These are phyloP conservation scores for Filobasidium floriforme DNA, from an alignment of 768 basidiomycete genomes.

Conservation along the genomic window DNA sequence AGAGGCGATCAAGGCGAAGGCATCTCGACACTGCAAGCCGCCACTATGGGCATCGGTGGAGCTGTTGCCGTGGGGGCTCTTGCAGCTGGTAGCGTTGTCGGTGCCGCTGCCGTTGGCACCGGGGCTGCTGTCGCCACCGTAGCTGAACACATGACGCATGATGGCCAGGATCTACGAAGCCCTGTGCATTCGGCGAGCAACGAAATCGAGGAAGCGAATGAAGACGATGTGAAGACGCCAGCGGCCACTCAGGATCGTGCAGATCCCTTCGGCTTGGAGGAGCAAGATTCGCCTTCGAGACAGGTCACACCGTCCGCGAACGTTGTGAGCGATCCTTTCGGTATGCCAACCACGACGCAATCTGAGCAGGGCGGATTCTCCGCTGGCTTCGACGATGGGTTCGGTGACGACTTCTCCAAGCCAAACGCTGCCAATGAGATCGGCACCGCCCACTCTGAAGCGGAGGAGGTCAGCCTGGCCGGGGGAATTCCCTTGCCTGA, in stretches of 20 bases:
- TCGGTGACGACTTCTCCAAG: constrained; percentile 43
- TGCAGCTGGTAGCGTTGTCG: constrained; percentile 9
- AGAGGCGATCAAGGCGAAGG: constrained; percentile 1
- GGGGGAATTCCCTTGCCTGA: not conserved
- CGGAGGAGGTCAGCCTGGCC: not conserved
- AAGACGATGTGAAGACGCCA: constrained; percentile 8
- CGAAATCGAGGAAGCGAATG: constrained; percentile 12
- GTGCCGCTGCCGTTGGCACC: constrained; percentile 28
- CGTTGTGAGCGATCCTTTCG: constrained; percentile 18
- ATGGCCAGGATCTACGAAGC: constrained; percentile 21
- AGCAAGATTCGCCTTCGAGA: not conserved
- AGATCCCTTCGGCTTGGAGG: constrained; percentile 31
- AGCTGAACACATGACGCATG: constrained; percentile 25
- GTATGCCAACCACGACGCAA: constrained; percentile 14
- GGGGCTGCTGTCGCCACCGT: constrained; percentile 33
- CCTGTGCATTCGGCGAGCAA: not conserved
- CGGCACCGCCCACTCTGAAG: not conserved
- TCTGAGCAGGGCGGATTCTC: constrained; percentile 14
- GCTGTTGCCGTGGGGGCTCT: constrained; percentile 19
- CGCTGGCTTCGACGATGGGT: constrained; percentile 35
- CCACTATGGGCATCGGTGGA: constrained; percentile 23
- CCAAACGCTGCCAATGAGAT: not conserved
- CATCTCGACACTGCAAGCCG: constrained; percentile 16
- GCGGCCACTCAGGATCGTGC: constrained; percentile 15
- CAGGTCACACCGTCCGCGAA: constrained; percentile 2